These are phyloP conservation scores for Lepidium didymum DNA, from an alignment of 345 rosid species.

Conservation along the genomic window DNA sequence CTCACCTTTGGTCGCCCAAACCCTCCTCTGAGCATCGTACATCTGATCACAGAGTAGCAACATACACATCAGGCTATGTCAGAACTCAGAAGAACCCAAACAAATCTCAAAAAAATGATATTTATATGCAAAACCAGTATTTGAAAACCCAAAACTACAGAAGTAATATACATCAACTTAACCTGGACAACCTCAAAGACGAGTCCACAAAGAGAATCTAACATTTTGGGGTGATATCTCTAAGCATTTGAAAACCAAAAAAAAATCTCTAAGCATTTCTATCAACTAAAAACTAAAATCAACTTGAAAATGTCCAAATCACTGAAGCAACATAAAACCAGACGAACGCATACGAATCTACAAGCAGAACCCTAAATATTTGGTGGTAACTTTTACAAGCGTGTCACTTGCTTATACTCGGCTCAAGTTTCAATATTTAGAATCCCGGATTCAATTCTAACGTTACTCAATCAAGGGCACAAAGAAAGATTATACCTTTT, in stretches of 20 bases:
- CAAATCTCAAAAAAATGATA: neutral
- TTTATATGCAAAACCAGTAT: neutral
- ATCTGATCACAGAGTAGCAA: neutral
- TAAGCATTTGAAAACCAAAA: no score
- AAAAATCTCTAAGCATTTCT: neutral
- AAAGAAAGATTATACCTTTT: neutral
- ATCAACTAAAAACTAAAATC: neutral
- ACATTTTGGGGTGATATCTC: neutral
- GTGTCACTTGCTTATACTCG: neutral
- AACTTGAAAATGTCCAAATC: neutral
- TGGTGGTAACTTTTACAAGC: neutral
- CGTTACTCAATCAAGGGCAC: neutral
- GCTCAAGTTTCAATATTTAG: neutral
- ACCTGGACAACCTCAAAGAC: neutral
- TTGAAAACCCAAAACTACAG: neutral
- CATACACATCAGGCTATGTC: neutral
- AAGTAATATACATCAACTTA: neutral
- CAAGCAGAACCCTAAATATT: neutral
- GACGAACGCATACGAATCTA: neutral
- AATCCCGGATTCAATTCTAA: neutral
- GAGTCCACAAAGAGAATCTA: neutral
- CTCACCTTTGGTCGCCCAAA: slow-evolving; percentile 16
- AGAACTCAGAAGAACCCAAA: no score
- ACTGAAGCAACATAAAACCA: neutral
- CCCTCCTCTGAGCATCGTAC: slow-evolving; percentile 13